Conservation (phyloP, 2,329 filamentous ascomycete genomes). For the Conoideocrella luteorostrata region DNA sequence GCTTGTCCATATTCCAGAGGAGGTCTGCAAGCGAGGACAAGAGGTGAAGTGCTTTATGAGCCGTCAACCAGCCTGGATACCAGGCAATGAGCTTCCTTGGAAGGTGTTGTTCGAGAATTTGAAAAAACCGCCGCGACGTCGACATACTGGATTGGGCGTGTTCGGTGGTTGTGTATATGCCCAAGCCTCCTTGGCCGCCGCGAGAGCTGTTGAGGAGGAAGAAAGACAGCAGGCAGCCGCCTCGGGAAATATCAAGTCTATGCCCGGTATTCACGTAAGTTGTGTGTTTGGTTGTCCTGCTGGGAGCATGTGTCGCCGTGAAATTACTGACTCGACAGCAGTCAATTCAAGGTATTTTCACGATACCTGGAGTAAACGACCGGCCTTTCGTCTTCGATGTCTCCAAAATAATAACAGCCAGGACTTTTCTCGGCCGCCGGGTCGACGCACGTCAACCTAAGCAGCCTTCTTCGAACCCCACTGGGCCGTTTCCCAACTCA, state of each 20-base stretch:
- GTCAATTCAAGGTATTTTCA: conserved; percentile 53
- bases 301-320: too few relatives aligned
- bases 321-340: conserved; percentile 16
- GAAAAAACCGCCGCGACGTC: conserved; percentile 13
- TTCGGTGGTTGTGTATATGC: conserved; percentile 33
- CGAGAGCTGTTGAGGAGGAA: conserved; percentile 26
- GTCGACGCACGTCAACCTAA: conserved; percentile 43
- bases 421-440: conserved; percentile 42
- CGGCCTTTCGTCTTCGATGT: conserved; percentile 49
- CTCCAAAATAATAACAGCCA: conserved; percentile 35
- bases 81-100: conserved; percentile 25
- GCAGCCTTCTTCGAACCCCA: conserved; percentile 28
- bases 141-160: conserved; percentile 14
- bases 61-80: conserved; percentile 25
- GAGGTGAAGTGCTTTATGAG: conserved; percentile 22
- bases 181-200: conserved; percentile 29
- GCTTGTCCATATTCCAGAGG: conserved; percentile 17
- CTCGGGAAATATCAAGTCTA: conserved; percentile 9
- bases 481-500: conserved; percentile 30
- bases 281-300: too few relatives aligned
- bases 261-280: conserved; percentile 32
- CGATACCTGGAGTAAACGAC: conserved; percentile 37
- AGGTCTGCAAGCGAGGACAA: not conserved
- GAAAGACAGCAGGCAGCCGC: conserved; percentile 15
- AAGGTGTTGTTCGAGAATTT: conserved; percentile 11